Base-by-base conservation (phyloP, 2,329 filamentous ascomycete species). In the Diatrype stigma region DNA sequence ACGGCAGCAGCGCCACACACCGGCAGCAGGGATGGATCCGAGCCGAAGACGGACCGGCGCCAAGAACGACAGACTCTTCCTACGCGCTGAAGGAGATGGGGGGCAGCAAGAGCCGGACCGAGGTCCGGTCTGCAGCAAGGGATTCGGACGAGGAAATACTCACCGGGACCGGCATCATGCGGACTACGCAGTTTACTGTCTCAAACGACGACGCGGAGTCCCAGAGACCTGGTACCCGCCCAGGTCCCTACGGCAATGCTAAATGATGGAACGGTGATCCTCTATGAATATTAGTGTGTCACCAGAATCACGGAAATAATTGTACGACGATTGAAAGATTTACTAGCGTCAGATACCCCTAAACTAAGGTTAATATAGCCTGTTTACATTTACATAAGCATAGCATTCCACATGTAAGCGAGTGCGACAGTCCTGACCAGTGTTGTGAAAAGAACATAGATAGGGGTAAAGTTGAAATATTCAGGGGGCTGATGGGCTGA, bases 81-180 rank as follows among this genome's bases (percentile, higher is more conserved):
- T 44, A n/a, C 40, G 52, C 45, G n/a, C 44, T 58, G 47, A 56
- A 56, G 44, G 52, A 53, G 10, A 47, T 56, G 46, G 42, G 35
- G 11, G 37, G 49, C 21, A 48, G 47, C 21, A 52, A 52, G 21
- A n/a, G 45, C 19, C 54, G 46, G 14, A 53, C 56, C 23, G 50
- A 58, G 38, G 46, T 58, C 22, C 48, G 47, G 8, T 55, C 54
- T n/a, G n/a, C n/a, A 2, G 44, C 52, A 21, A 49, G 54, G 45
- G 54, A 56, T 28, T 58, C 56, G 1, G 54, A 56, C 44, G 56
- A 58, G 28, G 56, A 56, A 44, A 53, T 56, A n/a, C 56, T 58
- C 16, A 58, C 56, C 7, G 56, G 56, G 14, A 58, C 56, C 2
- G 56, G 56, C 6, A 58, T 58, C 14, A 53, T 55, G 51, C 47